A percentile compares a stretch with the other conserved stretches of the same genome.
Conservation (phyloP, 768 basidiomycete genomes). For the Hygrocybe coccinea region DNA sequence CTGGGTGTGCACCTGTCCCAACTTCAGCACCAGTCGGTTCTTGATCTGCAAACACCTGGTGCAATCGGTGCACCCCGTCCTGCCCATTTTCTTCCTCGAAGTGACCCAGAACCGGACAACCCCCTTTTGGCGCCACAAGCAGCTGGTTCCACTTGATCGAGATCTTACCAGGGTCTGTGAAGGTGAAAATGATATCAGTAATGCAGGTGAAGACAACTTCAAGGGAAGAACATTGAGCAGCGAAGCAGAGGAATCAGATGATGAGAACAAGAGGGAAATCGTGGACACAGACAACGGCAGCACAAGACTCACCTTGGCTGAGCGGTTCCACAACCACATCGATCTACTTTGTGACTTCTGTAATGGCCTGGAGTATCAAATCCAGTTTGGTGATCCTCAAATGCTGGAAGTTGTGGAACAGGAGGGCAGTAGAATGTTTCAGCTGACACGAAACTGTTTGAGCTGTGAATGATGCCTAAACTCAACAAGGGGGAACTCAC, state of each 20-base stretch:
- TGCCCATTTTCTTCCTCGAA: constrained; percentile 22
- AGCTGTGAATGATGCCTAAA: constrained; percentile 16
- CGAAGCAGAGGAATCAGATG: neutral
- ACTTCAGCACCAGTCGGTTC: constrained; percentile 21
- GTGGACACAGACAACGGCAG: neutral
- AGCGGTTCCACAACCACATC: constrained; percentile 18
- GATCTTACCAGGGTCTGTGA: neutral
- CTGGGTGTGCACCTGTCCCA: constrained; percentile 9
- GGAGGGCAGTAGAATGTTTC: constrained; percentile 18
- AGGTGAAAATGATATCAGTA: neutral
- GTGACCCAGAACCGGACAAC: constrained; percentile 15
- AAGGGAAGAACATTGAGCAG: neutral
- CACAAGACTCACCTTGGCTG: constrained; percentile 12
- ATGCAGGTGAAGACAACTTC: neutral
- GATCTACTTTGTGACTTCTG: constrained; percentile 16
- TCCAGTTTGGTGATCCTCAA: constrained; percentile 22
- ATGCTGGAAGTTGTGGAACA: constrained; percentile 20
- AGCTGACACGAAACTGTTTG: constrained; percentile 18
- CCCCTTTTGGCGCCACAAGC: constrained; percentile 20
- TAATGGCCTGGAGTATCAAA: constrained; percentile 20
- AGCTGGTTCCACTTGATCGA: constrained; percentile 10
- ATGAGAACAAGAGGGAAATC: neutral
- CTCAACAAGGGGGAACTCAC: constrained; percentile 12
- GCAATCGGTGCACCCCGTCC: constrained; percentile 17
- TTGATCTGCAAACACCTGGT: constrained; percentile 29